Conservation (phyloP, 2,329 filamentous ascomycete species). For the Microthyrium microscopicum region DNA sequence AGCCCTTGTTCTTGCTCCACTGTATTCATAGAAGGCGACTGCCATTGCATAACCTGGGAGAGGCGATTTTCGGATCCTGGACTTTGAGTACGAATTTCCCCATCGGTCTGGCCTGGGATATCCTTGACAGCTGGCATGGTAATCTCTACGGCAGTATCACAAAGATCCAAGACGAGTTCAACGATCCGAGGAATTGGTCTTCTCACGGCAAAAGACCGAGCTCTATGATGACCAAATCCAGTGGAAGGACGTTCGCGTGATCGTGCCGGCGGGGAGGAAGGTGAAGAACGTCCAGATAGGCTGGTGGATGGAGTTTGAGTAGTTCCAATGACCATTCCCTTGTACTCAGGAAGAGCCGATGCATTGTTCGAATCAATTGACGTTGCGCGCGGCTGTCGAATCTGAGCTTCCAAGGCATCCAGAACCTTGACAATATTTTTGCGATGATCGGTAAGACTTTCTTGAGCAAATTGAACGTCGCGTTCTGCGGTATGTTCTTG, state of each 20-base stretch:
- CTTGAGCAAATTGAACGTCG: constrained; percentile 93
- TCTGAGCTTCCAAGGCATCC: constrained; percentile 71
- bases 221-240: constrained; percentile 63
- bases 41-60: constrained; percentile 89
- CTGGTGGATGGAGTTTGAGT: constrained; percentile 49
- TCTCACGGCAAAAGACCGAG: constrained; percentile 78
- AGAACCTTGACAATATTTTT: constrained; percentile 90
- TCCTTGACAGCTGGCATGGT: constrained; percentile 91
- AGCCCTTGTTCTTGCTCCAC: constrained; percentile 87
- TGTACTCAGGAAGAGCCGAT: constrained; percentile 59
- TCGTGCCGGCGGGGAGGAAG: constrained; percentile 47
- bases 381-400: constrained; percentile 39
- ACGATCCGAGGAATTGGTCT: constrained; percentile 85
- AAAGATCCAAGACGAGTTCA: constrained; percentile 83
- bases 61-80: constrained; percentile 92
- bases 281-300: constrained; percentile 53
- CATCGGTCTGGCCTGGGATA: constrained; percentile 43
- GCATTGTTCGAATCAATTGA: constrained; percentile 17
- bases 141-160: constrained; percentile 89
- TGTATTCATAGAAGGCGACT: constrained; percentile 80
- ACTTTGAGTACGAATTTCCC: constrained; percentile 81
- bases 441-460: constrained; percentile 79
- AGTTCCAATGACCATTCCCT: constrained; percentile 69
- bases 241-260: constrained; percentile 50
- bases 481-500: constrained; percentile 95